Percentiles rank a stretch among this genome's conserved stretches.
Evolutionary conservation across 352 stramenopile genomes (phyloP).

Genomic region (Albugo candida): DNA sequence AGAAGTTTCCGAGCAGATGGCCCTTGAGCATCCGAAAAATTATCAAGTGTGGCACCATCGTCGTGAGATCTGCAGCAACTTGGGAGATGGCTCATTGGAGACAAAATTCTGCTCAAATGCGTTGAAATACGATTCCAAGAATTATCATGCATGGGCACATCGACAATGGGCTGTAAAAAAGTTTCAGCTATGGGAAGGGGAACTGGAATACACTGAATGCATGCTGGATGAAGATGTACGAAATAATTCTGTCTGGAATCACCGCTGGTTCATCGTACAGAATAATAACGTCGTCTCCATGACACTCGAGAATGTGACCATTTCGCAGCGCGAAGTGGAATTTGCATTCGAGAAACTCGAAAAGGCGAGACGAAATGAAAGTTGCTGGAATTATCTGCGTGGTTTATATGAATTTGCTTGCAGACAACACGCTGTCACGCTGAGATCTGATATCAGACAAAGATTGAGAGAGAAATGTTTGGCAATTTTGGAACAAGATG

Average conservation of each 20-base stretch:
- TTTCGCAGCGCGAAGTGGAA: slow-evolving; percentile 39
- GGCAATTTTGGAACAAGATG: slow-evolving; percentile 16
- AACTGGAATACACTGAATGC: slow-evolving; percentile 81
- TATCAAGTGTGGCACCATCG: slow-evolving; percentile 99
- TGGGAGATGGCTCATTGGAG: slow-evolving; percentile 72
- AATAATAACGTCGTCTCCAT: slow-evolving; percentile 20
- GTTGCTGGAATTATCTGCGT: slow-evolving; percentile 82
- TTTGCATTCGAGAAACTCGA: slow-evolving; percentile 55
- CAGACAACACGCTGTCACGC: slow-evolving; percentile 16
- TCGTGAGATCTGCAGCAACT: slow-evolving; percentile 78
- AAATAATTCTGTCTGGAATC: slow-evolving; percentile 93
- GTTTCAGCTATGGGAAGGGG: slow-evolving; percentile 78
- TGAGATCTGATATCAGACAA: slow-evolving; percentile 11
- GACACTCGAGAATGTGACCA: slow-evolving; percentile 3
- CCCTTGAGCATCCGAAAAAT: slow-evolving; percentile 94
- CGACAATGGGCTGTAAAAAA: slow-evolving; percentile 87
- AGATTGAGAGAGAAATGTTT: slow-evolving; percentile 11
- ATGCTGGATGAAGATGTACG: slow-evolving; percentile 84
- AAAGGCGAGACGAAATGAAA: slow-evolving; percentile 76
- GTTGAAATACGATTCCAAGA: slow-evolving; percentile 93
- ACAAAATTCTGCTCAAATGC: slow-evolving; percentile 83
- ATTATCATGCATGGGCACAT: slow-evolving; percentile 98
- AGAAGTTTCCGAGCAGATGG: slow-evolving; percentile 65
- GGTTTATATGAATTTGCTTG: slow-evolving; percentile 32
- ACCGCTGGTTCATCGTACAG: slow-evolving; percentile 71